Conservation (phyloP, 345 rosid species). For the Eucalyptus cloeziana region DNA sequence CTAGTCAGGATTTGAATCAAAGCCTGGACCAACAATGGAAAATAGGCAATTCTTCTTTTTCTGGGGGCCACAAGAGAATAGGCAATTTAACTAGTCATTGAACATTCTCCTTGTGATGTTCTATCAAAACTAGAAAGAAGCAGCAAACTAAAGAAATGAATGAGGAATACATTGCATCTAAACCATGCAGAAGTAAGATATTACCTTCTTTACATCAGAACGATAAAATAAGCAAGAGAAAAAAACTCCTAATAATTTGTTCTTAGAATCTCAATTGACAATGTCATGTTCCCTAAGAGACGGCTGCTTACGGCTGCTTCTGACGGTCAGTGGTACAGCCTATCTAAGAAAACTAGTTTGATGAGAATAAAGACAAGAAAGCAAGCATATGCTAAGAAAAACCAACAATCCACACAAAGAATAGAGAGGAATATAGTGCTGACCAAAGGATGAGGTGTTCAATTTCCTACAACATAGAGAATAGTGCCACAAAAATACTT, state of each 20-base stretch:
- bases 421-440: background rate
- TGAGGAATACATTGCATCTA: background rate
- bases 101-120: background rate
- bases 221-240: background rate
- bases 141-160: background rate
- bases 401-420: background rate
- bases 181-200: background rate
- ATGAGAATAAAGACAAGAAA: background rate
- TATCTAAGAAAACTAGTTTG: background rate
- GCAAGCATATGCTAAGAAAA: background rate
- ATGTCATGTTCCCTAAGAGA: background rate
- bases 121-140: background rate
- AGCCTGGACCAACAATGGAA: background rate
- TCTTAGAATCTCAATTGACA: background rate
- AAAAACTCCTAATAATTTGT: background rate
- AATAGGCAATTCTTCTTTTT: background rate
- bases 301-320: background rate
- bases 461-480: background rate
- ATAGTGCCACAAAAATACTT: background rate
- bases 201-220: background rate
- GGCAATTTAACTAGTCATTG: background rate
- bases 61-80: background rate
- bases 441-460: background rate
- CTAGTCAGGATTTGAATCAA: background rate
- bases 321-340: background rate